phyloP scores from a whole-genome alignment of 176 grass and related monocot species.

The Eleusine coracana region DNA sequence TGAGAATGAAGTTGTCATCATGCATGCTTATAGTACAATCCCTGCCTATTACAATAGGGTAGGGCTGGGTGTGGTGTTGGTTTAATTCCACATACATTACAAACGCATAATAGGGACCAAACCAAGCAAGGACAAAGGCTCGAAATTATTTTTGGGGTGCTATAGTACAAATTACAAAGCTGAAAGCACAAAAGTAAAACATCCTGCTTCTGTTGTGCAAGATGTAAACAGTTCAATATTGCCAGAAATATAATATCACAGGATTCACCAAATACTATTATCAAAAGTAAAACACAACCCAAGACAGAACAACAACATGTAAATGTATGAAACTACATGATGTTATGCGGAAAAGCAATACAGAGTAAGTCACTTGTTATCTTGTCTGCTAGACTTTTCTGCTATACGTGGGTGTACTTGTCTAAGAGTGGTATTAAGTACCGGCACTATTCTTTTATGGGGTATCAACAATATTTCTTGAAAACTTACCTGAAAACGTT shows the following conservation, averaged over 20 bases:
- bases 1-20: background rate
- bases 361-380: slow-evolving; percentile 14
- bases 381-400: slow-evolving; percentile 2
- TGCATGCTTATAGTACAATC: background rate
- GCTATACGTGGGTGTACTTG: background rate
- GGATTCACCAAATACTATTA: background rate
- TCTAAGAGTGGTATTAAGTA: background rate
- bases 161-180: background rate
- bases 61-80: background rate
- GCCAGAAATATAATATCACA: background rate
- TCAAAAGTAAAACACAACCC: background rate
- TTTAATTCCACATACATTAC: background rate
- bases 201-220: background rate
- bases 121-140: background rate
- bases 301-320: background rate
- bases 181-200: background rate
- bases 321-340: slow-evolving; percentile 6
- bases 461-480: slow-evolving; percentile 1
- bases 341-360: slow-evolving; percentile 2
- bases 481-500: background rate
- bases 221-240: background rate
- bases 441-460: background rate
- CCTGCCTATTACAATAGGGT: background rate
- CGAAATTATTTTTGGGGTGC: background rate
- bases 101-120: background rate